phyloP scores from a whole-genome alignment of 2,329 filamentous ascomycete genomes.

The Phialemonium atrogriseum region DNA sequence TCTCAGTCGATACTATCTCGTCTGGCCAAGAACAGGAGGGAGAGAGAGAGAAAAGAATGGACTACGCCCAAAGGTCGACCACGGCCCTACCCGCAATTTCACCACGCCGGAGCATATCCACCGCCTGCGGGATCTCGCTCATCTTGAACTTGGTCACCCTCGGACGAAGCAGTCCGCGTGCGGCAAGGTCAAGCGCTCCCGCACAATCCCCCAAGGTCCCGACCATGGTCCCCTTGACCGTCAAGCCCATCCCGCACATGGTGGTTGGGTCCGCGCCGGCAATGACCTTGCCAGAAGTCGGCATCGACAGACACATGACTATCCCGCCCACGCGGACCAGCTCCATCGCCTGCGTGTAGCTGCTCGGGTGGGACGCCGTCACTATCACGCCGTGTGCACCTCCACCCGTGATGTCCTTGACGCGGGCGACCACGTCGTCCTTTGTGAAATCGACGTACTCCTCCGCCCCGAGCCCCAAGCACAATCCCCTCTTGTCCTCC shows the following conservation, averaged over 20 bases:
- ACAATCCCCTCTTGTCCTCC: conserved; percentile 10
- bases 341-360: conserved; percentile 55
- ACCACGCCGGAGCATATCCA: no score
- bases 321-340: conserved; percentile 53
- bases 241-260: conserved; percentile 47
- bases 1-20: no score
- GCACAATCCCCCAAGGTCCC: conserved; percentile 57
- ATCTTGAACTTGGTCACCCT: no score
- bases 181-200: conserved; percentile 60
- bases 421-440: conserved; percentile 53
- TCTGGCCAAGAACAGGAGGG: no score
- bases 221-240: conserved; percentile 59
- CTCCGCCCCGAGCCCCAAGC: conserved; percentile 41
- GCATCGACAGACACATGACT: conserved; percentile 59
- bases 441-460: conserved; percentile 55
- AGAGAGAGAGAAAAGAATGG: no score
- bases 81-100: no score
- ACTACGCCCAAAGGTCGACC: no score
- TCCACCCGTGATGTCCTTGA: conserved; percentile 52
- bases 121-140: no score
- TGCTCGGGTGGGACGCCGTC: conserved; percentile 59
- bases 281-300: conserved; percentile 49
- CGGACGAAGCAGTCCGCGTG: conserved; percentile 55
- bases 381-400: conserved; percentile 59
- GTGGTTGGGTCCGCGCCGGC: conserved; percentile 59